Base-by-base conservation (phyloP, 2,329 filamentous ascomycete genomes). In the Trichophyton equinum region DNA sequence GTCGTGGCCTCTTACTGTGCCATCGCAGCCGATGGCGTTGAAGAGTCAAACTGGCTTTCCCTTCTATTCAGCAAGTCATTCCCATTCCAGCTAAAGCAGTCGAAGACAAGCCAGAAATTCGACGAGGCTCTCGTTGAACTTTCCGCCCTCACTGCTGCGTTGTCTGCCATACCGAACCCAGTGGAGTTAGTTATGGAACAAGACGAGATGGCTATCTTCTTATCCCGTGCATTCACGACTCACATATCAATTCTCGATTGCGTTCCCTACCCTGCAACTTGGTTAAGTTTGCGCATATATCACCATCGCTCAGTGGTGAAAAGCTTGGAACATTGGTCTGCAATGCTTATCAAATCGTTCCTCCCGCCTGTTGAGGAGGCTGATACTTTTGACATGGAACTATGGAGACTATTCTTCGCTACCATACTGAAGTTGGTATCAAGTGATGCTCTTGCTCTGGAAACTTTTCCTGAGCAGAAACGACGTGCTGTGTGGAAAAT, bases 401-500 rank as follows among this genome's bases (percentile, higher is more conserved):
- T 97, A 11, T 99, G 94, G 94, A 91, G 92, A 65, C 80, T 87
- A 36, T 96, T 96, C 76, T 96, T 99, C 71, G 87, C 86, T 18
- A 92, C 91, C 0, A 77, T 99, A 33, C 80, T 99, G 30, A 91
- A 89, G 69, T 85, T 97, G 2, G 89, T 99, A 2, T 89, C 89
- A 4, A 96, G 91, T 68, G 85, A 91, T 40, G 89, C 87, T 0
- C 81, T 99, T 20, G 91, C 94, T 0, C 81, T 99, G 42, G 94
- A 99, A 71, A 96, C 91, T 0, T 97, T 96, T 70, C 91, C 94
- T 0, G 95, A 99, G 72, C 94, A 99, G 75, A 99, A 97, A 76
- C 81, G 94, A 53, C 81, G 94, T 60, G 92, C 94, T 0, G 92
- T 97, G 1, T 99, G 95, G 94, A 99, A 97, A 76, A 96, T 99